Evolutionary conservation across 208 protist genomes (phyloP).

Genomic region (Porcisia hertigi): DNA sequence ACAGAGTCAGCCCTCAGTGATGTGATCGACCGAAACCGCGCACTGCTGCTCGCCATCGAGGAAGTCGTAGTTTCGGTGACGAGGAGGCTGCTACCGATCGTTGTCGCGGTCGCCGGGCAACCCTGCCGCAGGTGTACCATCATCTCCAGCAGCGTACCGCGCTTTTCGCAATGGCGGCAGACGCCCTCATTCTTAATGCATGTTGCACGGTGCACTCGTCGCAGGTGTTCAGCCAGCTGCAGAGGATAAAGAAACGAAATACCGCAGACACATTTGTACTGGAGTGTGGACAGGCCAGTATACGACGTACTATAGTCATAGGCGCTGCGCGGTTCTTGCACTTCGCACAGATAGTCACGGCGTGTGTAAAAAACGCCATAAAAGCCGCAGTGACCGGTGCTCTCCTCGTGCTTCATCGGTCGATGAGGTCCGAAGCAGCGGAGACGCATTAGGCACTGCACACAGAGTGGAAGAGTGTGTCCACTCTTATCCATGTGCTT

Average conservation of each 20-base stretch:
- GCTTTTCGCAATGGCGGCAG: constrained; percentile 48
- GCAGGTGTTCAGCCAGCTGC: constrained; percentile 64
- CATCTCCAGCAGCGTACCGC: constrained; percentile 40
- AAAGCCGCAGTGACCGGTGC: constrained; percentile 54
- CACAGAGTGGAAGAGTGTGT: constrained; percentile 64
- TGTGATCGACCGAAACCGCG: neutral
- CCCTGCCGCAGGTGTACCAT: constrained; percentile 39
- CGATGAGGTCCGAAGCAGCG: constrained; percentile 66
- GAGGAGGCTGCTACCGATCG: neutral
- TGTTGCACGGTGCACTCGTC: constrained; percentile 42
- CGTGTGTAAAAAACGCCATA: constrained; percentile 64
- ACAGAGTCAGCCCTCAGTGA: neutral
- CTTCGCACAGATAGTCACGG: constrained; percentile 55
- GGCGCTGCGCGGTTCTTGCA: constrained; percentile 17
- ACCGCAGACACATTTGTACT: constrained; percentile 76
- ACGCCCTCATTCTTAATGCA: constrained; percentile 38
- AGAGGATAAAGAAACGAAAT: constrained; percentile 54
- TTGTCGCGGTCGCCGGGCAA: constrained; percentile 12
- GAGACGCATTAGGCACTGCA: constrained; percentile 43
- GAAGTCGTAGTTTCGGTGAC: neutral
- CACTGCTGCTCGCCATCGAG: neutral
- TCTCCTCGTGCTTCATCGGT: constrained; percentile 57
- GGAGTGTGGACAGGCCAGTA: constrained; percentile 45
- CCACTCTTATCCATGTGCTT: constrained; percentile 58
- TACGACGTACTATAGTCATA: constrained; percentile 43